Base-by-base conservation (phyloP, 2,329 filamentous ascomycete species). In the Ophiostoma quercus region DNA sequence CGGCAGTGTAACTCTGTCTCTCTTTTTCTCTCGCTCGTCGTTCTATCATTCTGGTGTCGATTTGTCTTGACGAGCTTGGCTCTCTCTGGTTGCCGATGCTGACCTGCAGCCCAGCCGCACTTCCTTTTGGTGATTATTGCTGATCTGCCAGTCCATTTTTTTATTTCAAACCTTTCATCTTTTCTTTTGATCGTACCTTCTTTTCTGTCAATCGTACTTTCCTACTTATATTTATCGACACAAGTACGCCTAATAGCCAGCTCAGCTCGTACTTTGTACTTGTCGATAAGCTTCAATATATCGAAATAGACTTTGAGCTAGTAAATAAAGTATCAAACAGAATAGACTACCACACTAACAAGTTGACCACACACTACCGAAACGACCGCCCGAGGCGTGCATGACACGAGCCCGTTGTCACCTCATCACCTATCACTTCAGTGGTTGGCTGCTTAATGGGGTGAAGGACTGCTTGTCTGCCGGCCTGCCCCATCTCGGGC, bases 401-500 rank as follows among this genome's bases (percentile, higher is more conserved):
- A 57, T 57, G 22, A 47, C 16, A 47, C 16, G 43, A 47, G 51
- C 51, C 51, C 51, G 51, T 57, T 66, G 63, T 19, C 34, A 66
- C 57, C 57, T 16, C 43, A 47, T 47, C 41, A 43, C 19, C 43
- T 47, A 22, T 51, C 16, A 51, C 47, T 51, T 6, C 5, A 47
- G 22, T 57, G 22, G n/a, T n/a, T 57, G 25, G 57, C 43, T 47
- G 16, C 16, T 62, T 62, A 25, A 47, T 47, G 43, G 43, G 43
- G 25, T 34, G 14, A 34, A 25, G 32, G 57, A 25, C 22, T 34
- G 57, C 7, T 62, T 62, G 57, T 7, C 57, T 62, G 57, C 25
- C 57, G 57, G 57, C n/a, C 57, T 62, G 57, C 57, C 57, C 57
- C 57, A 62, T 62, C 57, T 62, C 25, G 25, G 57, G 57, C 57